Percentiles rank a stretch among this genome's conserved stretches.
phyloP scores from a whole-genome alignment of 352 stramenopile species.

The Lagenidium sp. region DNA sequence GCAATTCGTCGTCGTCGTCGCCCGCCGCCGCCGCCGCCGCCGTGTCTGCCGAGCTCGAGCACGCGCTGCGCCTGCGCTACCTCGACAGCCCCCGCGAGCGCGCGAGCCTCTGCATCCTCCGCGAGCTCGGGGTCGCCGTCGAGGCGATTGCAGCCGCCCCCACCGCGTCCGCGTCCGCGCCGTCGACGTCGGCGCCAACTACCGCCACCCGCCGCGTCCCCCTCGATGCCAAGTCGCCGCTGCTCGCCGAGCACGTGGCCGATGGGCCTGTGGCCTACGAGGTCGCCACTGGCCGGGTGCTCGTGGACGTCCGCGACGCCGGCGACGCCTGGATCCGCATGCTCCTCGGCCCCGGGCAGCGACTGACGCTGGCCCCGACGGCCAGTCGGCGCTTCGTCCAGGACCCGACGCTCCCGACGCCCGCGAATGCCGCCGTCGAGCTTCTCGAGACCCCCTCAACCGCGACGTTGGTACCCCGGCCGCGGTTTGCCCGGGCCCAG shows the following conservation, averaged over 20 bases:
- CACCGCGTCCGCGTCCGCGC: slow-evolving; percentile 9
- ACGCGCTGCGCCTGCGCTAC: slow-evolving; percentile 45
- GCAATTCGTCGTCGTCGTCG: slow-evolving; percentile 7
- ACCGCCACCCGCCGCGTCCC: too few species aligned
- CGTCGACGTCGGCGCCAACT: slow-evolving; percentile 15
- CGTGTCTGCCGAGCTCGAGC: slow-evolving; percentile 13
- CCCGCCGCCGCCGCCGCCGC: too few species aligned
- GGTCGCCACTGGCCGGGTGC: slow-evolving; percentile 28
- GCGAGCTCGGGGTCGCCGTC: slow-evolving; percentile 33
- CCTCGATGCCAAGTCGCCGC: too few species aligned
- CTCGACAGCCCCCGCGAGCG: slow-evolving; percentile 51
- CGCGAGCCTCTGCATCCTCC: slow-evolving; percentile 47
- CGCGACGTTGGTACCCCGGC: too few species aligned
- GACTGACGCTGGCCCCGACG: slow-evolving; percentile 12
- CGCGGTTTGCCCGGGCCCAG: slow-evolving; percentile 27
- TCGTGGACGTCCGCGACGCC: slow-evolving; percentile 60
- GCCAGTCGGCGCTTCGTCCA: slow-evolving; percentile 40
- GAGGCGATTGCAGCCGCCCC: not conserved
- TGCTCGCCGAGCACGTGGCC: slow-evolving; percentile 36
- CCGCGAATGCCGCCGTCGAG: not conserved
- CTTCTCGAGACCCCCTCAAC: too few species aligned
- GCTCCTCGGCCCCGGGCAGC: slow-evolving; percentile 26
- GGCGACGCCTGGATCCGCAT: slow-evolving; percentile 63
- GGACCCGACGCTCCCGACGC: slow-evolving; percentile 11
- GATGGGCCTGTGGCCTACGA: slow-evolving; percentile 19